Conservation (phyloP, 768 basidiomycete species). For the Hortiboletus flavorubellus region DNA sequence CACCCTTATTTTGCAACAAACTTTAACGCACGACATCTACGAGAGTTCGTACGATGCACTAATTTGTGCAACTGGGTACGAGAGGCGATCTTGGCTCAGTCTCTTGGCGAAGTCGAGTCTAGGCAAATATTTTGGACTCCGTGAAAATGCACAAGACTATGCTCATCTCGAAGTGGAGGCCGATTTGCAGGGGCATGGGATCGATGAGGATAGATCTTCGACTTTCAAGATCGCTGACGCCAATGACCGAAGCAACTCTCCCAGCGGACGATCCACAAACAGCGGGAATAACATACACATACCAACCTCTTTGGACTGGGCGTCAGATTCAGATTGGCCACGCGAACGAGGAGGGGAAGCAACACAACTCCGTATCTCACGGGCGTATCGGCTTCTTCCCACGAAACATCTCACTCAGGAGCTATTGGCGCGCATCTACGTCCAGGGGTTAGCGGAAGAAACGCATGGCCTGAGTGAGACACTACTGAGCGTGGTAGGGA, state of each 20-base stretch:
- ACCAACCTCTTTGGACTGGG: slow-evolving; percentile 14
- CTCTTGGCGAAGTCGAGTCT: slow-evolving; percentile 40
- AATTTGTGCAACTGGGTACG: slow-evolving; percentile 54
- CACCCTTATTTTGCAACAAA: slow-evolving; percentile 35
- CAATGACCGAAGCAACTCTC: neutral
- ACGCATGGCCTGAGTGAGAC: slow-evolving; percentile 43
- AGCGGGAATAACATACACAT: slow-evolving; percentile 10
- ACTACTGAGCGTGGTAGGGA: slow-evolving; percentile 42
- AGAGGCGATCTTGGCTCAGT: slow-evolving; percentile 44
- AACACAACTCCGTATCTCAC: slow-evolving; percentile 32
- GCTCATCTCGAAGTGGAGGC: slow-evolving; percentile 10
- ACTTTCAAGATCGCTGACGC: slow-evolving; percentile 3
- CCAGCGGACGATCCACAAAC: neutral
- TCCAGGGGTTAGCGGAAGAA: slow-evolving; percentile 37
- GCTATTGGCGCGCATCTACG: slow-evolving; percentile 30
- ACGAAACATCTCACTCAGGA: neutral
- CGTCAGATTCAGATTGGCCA: slow-evolving; percentile 19
- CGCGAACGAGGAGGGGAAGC: slow-evolving; percentile 3
- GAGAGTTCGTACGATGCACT: slow-evolving; percentile 43
- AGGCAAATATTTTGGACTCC: slow-evolving; percentile 37
- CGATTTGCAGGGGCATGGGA: neutral
- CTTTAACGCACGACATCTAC: slow-evolving; percentile 32
- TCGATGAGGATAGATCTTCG: neutral
- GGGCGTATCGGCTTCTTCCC: slow-evolving; percentile 43
- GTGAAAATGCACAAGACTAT: slow-evolving; percentile 1